Conservation (phyloP, 768 basidiomycete species). For the Suillus subluteus region DNA sequence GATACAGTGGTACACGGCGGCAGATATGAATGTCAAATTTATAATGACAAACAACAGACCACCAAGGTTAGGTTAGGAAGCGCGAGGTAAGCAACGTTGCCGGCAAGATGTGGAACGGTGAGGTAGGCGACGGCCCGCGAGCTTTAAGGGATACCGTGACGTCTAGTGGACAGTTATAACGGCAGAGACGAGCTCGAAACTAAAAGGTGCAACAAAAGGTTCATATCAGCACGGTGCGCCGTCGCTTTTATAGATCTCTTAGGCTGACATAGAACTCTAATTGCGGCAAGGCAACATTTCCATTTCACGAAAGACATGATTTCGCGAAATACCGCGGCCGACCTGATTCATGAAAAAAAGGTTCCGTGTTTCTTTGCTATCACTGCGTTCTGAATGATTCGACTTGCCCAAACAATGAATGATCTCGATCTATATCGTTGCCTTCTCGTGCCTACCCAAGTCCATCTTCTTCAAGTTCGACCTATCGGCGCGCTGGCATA, state of each 20-base stretch:
- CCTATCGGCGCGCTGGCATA: constrained; percentile 46
- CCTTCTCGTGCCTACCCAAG: constrained; percentile 33
- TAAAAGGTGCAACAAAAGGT: constrained; percentile 18
- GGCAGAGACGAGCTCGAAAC: constrained; percentile 17
- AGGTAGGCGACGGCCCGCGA: constrained; percentile 10
- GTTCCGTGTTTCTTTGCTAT: constrained; percentile 32
- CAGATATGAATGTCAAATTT: constrained; percentile 10
- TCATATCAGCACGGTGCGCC: constrained; percentile 13
- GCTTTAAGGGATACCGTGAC: constrained; percentile 6
- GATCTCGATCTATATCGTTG: constrained; percentile 26
- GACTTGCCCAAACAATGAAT: constrained; percentile 34
- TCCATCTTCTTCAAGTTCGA: constrained; percentile 27
- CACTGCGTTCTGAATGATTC: constrained; percentile 28
- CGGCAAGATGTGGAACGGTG: constrained; percentile 15
- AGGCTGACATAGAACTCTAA: constrained; percentile 35
- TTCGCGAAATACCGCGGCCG: constrained; percentile 34
- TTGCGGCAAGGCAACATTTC: constrained; percentile 24
- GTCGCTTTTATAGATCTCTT: constrained; percentile 33
- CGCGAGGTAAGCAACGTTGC: constrained; percentile 13
- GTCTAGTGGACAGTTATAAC: neutral
- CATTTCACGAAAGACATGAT: constrained; percentile 16
- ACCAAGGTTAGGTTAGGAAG: constrained; percentile 13
- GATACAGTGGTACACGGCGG: neutral
- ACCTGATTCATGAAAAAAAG: constrained; percentile 32
- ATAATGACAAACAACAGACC: constrained; percentile 5